Evolutionary conservation across 768 basidiomycete genomes (phyloP).

Genomic region (Tremella mesenterica): DNA sequence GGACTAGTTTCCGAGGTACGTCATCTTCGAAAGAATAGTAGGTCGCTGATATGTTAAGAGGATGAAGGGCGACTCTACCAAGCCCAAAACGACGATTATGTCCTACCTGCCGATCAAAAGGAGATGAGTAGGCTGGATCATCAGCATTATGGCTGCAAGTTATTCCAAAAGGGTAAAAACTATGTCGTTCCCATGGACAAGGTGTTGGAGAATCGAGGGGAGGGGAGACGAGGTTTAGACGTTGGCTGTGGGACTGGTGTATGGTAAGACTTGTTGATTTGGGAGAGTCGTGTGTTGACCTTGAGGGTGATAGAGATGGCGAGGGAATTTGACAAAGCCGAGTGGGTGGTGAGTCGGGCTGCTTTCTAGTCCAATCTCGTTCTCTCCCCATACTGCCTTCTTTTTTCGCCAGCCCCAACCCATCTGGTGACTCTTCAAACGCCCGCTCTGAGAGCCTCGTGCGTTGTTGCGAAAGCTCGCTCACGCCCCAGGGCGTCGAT

Average conservation of each 20-base stretch:
- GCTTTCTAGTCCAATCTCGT: not conserved
- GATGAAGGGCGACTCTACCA: conserved; percentile 1
- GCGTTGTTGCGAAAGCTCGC: not conserved
- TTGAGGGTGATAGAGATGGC: conserved; percentile 20
- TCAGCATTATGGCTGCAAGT: conserved; percentile 14
- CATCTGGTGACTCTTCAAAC: no score
- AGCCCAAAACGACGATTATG: not conserved
- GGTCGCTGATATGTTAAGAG: no score
- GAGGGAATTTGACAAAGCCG: conserved; percentile 11
- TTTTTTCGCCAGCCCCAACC: no score
- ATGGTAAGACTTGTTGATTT: conserved; percentile 5
- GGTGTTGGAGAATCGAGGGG: not conserved
- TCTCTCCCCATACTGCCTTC: no score
- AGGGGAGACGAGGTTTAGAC: conserved; percentile 8
- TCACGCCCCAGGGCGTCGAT: conserved; percentile 4
- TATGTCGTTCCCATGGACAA: conserved; percentile 14
- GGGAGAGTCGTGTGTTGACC: not conserved
- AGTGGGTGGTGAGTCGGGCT: not conserved
- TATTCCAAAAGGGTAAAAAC: conserved; percentile 7
- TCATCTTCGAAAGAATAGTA: no score
- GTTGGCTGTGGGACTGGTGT: conserved; percentile 15
- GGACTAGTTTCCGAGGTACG: no score
- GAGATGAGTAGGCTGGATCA: conserved; percentile 8
- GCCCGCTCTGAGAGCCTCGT: no score
- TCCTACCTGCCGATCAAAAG: not conserved